These are phyloP conservation scores for Solanum microdontum DNA, from an alignment of 257 asterid species.

Conservation along the genomic window DNA sequence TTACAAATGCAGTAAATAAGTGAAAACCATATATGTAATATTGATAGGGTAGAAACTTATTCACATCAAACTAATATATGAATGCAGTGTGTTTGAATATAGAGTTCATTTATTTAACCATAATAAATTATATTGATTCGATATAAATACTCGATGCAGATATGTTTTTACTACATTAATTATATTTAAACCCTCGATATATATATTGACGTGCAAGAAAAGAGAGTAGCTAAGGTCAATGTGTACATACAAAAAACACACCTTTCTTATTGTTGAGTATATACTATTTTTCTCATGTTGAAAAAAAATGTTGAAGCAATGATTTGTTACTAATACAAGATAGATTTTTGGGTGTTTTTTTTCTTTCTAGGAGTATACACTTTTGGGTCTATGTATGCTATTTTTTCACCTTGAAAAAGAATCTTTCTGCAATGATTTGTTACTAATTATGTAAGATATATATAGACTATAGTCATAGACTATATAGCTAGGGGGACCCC, in stretches of 20 bases:
- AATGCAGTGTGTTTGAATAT: background rate
- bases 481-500: background rate
- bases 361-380: background rate
- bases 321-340: background rate
- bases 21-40: background rate
- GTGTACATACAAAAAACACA: background rate
- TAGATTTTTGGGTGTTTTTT: background rate
- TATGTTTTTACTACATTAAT: background rate
- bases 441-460: background rate
- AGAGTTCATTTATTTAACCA: background rate
- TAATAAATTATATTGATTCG: background rate
- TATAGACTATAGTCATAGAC: background rate
- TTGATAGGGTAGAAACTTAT: background rate
- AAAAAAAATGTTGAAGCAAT: background rate
- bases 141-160: rapidly evolving
- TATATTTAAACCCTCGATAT: background rate
- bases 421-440: background rate
- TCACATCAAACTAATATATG: no score
- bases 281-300: background rate
- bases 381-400: background rate
- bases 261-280: background rate
- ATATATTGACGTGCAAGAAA: background rate
- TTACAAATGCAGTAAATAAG: background rate
- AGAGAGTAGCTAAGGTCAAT: background rate
- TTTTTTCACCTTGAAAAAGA: background rate